Conservation (phyloP, 2,329 filamentous ascomycete species). For the Graphiopsis chlorocephala region DNA sequence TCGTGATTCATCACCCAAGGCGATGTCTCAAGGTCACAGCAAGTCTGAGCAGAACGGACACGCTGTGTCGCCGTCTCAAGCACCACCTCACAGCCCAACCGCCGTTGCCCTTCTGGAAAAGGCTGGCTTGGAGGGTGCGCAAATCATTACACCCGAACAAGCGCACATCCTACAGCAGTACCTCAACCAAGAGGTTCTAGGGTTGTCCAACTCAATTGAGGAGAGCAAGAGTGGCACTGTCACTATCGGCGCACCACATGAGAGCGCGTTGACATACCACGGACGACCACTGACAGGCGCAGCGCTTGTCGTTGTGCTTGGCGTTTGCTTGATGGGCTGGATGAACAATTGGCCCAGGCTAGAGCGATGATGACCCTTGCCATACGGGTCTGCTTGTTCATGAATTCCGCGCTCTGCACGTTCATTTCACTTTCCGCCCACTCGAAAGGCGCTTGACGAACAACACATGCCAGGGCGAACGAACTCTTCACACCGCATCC, state of each 20-base stretch:
- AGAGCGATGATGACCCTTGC: constrained; percentile 39
- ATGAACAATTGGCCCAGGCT: constrained; percentile 43
- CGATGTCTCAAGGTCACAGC: constrained; percentile 17
- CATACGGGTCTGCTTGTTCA: background rate
- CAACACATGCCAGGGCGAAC: background rate
- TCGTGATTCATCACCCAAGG: constrained; percentile 18
- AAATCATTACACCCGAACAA: constrained; percentile 35
- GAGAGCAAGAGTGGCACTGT: constrained; percentile 14
- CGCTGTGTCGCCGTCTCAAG: constrained; percentile 19
- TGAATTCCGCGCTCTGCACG: background rate
- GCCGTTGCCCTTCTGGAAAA: constrained; percentile 29
- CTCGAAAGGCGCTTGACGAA: background rate
- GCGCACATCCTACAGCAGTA: constrained; percentile 30
- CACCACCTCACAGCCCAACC: constrained; percentile 25
- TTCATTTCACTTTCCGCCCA: background rate
- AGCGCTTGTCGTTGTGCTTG: constrained; percentile 32
- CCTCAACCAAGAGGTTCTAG: constrained; percentile 31
- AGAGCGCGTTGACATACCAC: constrained; percentile 27
- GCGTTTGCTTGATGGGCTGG: constrained; percentile 32
- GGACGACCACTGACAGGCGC: constrained; percentile 29
- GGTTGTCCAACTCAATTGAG: constrained; percentile 9
- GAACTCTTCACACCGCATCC: background rate
- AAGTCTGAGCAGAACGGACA: constrained; percentile 28
- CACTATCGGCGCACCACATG: constrained; percentile 3
- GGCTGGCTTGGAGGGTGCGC: constrained; percentile 32